A percentile compares a stretch with the other conserved stretches of the same genome.
Evolutionary conservation across 176 grass and related monocot genomes (phyloP).

Genomic region (Oryza glaberrima): DNA sequence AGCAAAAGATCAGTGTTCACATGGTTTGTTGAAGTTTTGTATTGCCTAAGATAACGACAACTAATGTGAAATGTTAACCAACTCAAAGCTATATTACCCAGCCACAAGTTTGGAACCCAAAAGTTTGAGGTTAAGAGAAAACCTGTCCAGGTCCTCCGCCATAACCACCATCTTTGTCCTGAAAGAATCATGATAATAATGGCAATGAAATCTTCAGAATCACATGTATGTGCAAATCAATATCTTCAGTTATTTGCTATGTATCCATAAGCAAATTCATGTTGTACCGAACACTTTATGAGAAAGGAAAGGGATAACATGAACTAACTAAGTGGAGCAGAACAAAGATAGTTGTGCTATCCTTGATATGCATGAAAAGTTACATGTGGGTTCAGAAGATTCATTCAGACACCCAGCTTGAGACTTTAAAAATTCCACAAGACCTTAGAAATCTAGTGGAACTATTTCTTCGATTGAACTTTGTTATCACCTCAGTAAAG

Average conservation of each 20-base stretch:
- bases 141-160: conserved; percentile 94
- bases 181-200: conserved; percentile 43
- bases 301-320: not conserved
- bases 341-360: not conserved
- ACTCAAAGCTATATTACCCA: conserved; percentile 37
- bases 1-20: conserved; percentile 18
- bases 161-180: conserved; percentile 96
- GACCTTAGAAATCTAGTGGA: not conserved
- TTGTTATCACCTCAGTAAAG: not conserved
- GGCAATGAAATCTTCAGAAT: conserved; percentile 1
- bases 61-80: not conserved
- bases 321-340: conserved; percentile 4
- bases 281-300: not conserved
- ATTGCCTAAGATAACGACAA: not conserved
- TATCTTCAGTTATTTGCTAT: not conserved
- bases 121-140: conserved; percentile 39
- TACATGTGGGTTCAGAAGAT: not conserved
- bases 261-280: conserved; percentile 16
- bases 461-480: not conserved
- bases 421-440: not conserved
- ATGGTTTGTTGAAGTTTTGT: not conserved
- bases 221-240: not conserved
- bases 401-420: not conserved
- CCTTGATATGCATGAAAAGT: conserved; percentile 5
- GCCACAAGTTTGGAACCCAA: conserved; percentile 24